A percentile compares a stretch with the other conserved stretches of the same genome.
Evolutionary conservation across 176 grass and related monocot species (phyloP).

Genomic region (Phyllostachys edulis): DNA sequence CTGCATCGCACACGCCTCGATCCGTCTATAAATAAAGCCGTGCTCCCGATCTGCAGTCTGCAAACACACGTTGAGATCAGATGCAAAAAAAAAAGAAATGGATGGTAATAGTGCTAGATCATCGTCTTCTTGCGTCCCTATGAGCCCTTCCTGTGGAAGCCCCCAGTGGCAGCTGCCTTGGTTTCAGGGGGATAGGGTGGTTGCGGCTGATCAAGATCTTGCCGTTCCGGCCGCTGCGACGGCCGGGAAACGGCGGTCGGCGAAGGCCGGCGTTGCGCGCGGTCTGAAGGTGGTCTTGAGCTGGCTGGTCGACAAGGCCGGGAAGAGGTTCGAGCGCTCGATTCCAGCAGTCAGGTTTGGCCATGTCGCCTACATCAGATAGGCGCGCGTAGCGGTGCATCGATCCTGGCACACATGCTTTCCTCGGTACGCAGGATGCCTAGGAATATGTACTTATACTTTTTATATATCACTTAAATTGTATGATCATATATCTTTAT

Average conservation of each 20-base stretch:
- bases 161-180: not conserved
- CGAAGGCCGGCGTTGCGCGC: not conserved
- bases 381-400: not conserved
- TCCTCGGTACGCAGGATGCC: no score
- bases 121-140: not conserved
- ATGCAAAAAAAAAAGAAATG: not conserved
- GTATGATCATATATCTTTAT: no score
- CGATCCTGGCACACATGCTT: no score
- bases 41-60: no score
- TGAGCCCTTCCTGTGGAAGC: not conserved
- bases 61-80: not conserved
- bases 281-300: not conserved
- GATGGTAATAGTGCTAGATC: not conserved
- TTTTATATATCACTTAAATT: no score
- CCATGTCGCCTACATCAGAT: slow-evolving; percentile 46
- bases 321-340: slow-evolving; percentile 17
- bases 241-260: not conserved
- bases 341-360: slow-evolving; percentile 40
- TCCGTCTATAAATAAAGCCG: slow-evolving; percentile 8
- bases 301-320: not conserved
- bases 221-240: not conserved
- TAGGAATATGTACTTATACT: no score
- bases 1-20: not conserved
- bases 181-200: not conserved
- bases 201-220: not conserved